Percentiles rank a stretch among this genome's conserved stretches.
These are phyloP conservation scores for Sarcomyxa edulis DNA, from an alignment of 768 basidiomycete species.

Conservation along the genomic window DNA sequence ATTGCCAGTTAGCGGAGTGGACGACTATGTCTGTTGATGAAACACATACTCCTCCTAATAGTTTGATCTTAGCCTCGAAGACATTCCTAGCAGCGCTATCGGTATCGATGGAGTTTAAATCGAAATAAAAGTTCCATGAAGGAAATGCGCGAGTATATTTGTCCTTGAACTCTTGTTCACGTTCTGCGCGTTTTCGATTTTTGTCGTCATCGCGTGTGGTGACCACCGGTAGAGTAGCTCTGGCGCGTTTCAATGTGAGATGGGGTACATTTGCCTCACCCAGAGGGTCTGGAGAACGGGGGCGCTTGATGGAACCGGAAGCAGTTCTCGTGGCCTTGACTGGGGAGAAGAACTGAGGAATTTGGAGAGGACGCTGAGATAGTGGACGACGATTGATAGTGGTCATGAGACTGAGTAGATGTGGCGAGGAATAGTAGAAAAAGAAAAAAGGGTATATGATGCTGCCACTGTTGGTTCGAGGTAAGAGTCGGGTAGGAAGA, in stretches of 20 bases:
- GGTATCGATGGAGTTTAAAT: conserved; percentile 47
- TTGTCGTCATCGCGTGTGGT: conserved; percentile 27
- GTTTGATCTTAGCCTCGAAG: conserved; percentile 52
- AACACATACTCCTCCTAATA: conserved; percentile 73
- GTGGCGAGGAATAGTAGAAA: too few species aligned
- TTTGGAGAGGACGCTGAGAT: background rate
- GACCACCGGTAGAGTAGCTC: conserved; percentile 20
- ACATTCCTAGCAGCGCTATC: conserved; percentile 26
- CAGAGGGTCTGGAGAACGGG: conserved; percentile 22
- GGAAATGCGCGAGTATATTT: conserved; percentile 89
- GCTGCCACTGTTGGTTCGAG: too few species aligned
- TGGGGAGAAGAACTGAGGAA: background rate
- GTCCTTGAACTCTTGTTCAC: conserved; percentile 67
- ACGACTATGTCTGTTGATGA: conserved; percentile 2
- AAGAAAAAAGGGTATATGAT: too few species aligned
- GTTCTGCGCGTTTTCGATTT: conserved; percentile 41
- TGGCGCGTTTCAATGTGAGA: conserved; percentile 37
- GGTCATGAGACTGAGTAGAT: conserved; percentile 1
- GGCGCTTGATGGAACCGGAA: conserved; percentile 17
- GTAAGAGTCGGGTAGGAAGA: too few species aligned
- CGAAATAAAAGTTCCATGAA: conserved; percentile 80
- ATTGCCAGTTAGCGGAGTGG: conserved; percentile 6
- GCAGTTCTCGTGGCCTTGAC: conserved; percentile 3
- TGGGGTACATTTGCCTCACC: conserved; percentile 21
- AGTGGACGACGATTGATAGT: conserved; percentile 6